Base-by-base conservation (phyloP, 164 flowering plant species). In the Chimonanthus salicifolius region DNA sequence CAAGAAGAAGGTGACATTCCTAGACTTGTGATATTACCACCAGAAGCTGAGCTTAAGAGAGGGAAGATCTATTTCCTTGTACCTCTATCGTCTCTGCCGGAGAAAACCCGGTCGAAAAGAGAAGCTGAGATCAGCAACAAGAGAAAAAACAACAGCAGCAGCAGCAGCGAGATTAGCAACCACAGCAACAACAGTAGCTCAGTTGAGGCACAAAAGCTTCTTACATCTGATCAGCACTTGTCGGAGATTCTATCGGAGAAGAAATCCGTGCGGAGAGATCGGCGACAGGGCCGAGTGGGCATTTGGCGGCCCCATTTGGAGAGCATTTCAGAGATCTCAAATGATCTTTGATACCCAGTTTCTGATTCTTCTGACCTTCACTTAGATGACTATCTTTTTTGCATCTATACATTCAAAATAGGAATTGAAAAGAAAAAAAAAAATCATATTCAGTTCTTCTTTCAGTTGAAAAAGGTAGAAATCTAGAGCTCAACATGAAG, bases 21-120 rank as follows among this genome's bases (percentile, higher is more conserved):
- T 0, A 83, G 75, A 75, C 86, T 92, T 66, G 84, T 88, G 49
- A 70, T 91, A 2, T 85, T 94, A 46, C 91, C 97, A 1, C 97
- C 97, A 0, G 97, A 94, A 15, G 91, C 97, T 0, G 85, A 90
- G 73, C 91, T 94, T 16, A 88, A 89, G 71, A 87, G 97, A 16
- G 98, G 98, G 15, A 90, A 91, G 90, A 94, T 94, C 78, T 94
- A 94, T 73, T 94, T 94, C 69, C 92, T 94, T 73, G 88, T 92
- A 82, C 97, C 97, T 0, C 78, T 73, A 0, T 82, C 89, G 0
- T 58, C 79, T 0, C n/a, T 48, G 21, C 80, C 83, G 11, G 80
- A 76, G 49, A 81, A 81, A 69, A 64, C 62, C 67, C 72, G 77
- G 8, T 72, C 83, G 13, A 71, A 73, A 74, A 75, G 81, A 72